Conservation (phyloP, 2,329 filamentous ascomycete genomes). For the Talaromyces sp. region DNA sequence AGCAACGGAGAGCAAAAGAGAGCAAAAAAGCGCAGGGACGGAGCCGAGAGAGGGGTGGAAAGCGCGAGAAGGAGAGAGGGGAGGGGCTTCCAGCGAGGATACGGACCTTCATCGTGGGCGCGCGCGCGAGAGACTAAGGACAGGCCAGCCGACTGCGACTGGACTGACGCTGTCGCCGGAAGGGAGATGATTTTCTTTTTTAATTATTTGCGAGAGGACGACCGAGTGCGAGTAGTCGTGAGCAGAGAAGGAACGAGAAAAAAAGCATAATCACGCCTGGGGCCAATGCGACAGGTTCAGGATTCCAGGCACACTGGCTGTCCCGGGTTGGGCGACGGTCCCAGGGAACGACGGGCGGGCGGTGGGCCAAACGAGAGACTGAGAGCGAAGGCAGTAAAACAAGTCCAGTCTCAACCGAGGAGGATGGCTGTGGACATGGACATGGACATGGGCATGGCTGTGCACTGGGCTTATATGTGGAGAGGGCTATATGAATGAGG, state of each 20-base stretch:
- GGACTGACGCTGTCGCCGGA: background rate
- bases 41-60: background rate
- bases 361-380: background rate
- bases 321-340: background rate
- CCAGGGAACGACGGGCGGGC: background rate
- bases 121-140: background rate
- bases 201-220: background rate
- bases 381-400: too few relatives aligned
- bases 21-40: background rate
- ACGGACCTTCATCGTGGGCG: background rate
- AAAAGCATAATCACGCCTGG: background rate
- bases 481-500: too few relatives aligned
- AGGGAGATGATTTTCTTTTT: too few relatives aligned
- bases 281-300: background rate
- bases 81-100: conserved; percentile 7
- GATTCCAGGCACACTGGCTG: background rate
- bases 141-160: background rate
- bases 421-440: too few relatives aligned
- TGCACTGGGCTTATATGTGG: background rate
- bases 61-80: conserved; percentile 10
- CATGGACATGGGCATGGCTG: too few relatives aligned
- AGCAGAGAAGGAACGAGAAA: background rate
- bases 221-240: background rate
- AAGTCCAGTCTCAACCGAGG: too few relatives aligned
- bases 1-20: conserved; percentile 4